Evolutionary conservation across 352 stramenopile genomes (phyloP), one percentile per base, ranked within the genome.

Genomic region (Phytophthora niederhauseri): DNA sequence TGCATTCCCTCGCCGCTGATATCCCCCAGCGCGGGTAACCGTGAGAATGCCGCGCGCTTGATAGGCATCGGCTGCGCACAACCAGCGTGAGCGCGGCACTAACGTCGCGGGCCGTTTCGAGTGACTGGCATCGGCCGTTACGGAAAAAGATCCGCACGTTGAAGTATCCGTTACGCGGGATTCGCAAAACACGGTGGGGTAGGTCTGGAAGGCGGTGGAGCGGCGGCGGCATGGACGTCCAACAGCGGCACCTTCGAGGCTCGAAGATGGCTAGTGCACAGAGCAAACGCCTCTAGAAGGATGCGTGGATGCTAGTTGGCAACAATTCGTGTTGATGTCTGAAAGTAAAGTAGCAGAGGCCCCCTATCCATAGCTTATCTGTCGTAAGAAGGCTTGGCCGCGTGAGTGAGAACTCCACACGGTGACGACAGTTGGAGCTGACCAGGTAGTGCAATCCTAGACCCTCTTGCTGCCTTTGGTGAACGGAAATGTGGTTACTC

Each of bases 61-160:
- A 71, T 57, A 66, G 57, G 58, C 57, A 71, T 66, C 24, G 34
- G 7, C 38, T 41, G 57, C 61, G 19, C 26, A 38, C 46, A 28
- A 20, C 46, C n/a, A 52, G 46, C 14, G 38, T 12, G 26, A 28
- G 34, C 34, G 34, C 34, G 34, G 19, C 20, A 55, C 26, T 61
- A 56, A 61, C 45, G 52, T 41, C 5, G 22, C 8, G 31, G 46
- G 53, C 62, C 28, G 62, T 69, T 69, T 52, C 46, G 57, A 43
- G 43, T 68, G 61, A 60, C 46, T 59, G 20, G 55, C 49, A 64
- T 51, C 26, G 28, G 30, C 15, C 53, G 66, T 73, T 73, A 61
- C 20, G 20, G 26, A 62, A 73, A 69, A 73, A 60, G 58, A 64
- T 64, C 26, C 50, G 50, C 24, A 36, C 50, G 50, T 48, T 48